Conservation (phyloP, 2,329 filamentous ascomycete genomes). For the Neonectria faginata region DNA sequence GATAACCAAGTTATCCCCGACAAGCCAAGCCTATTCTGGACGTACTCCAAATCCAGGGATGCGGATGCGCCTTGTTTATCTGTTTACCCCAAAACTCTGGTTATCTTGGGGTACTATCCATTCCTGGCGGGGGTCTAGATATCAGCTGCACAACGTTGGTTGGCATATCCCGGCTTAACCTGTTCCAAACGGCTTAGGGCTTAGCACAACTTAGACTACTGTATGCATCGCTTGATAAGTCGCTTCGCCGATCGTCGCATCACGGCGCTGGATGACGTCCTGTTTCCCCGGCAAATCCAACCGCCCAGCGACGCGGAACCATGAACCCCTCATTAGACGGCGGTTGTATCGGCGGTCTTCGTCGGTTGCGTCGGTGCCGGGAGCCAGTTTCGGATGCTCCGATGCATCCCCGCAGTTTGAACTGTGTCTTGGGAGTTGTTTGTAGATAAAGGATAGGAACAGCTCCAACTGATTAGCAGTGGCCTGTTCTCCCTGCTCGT, state of each 20-base stretch:
- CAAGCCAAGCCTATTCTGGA: neutral
- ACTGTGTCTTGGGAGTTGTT: constrained; percentile 14
- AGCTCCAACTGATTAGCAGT: constrained; percentile 5
- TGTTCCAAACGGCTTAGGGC: constrained; percentile 8
- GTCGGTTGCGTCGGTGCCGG: neutral
- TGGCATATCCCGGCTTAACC: constrained; percentile 14
- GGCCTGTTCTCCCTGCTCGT: constrained; percentile 11
- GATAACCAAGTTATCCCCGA: constrained; percentile 5
- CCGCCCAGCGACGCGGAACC: neutral
- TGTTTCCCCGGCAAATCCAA: neutral
- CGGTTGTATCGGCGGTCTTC: neutral
- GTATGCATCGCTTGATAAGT: neutral
- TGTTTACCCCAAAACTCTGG: constrained; percentile 4
- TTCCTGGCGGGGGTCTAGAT: constrained; percentile 4
- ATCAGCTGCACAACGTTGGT: constrained; percentile 6
- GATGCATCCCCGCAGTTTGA: constrained; percentile 14
- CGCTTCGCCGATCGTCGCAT: neutral
- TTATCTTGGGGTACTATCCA: constrained; percentile 18
- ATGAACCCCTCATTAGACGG: neutral
- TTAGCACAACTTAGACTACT: too few relatives aligned
- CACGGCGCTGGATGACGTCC: neutral
- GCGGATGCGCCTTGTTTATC: neutral
- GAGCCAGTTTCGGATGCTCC: constrained; percentile 6
- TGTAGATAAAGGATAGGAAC: constrained; percentile 13
- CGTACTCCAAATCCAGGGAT: constrained; percentile 2